Evolutionary conservation across 208 protist genomes (phyloP).

Genomic region (Leptomonas pyrrhocoris): DNA sequence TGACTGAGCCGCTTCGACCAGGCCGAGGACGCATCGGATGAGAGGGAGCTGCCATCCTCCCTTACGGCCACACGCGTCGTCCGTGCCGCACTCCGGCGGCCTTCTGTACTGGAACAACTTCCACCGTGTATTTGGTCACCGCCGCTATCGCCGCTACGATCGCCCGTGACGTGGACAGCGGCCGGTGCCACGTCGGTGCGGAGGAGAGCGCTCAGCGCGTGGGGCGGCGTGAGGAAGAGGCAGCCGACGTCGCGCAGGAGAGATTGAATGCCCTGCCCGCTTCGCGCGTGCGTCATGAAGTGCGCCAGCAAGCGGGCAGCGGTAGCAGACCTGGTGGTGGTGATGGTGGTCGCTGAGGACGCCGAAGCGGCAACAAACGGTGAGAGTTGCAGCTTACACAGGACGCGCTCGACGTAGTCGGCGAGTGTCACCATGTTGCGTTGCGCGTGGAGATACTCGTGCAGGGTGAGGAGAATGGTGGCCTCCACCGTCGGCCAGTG

Average conservation of each 20-base stretch:
- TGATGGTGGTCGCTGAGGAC: not conserved
- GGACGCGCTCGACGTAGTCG: conserved; percentile 67
- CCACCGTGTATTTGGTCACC: not conserved
- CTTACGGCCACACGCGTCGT: too few species aligned
- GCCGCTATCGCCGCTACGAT: too few species aligned
- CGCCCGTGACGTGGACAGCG: too few species aligned
- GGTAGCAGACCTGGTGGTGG: not conserved
- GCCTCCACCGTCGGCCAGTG: conserved; percentile 41
- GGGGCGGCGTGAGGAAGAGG: conserved; percentile 54
- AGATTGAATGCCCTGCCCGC: conserved; percentile 26
- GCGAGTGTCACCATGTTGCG: conserved; percentile 62
- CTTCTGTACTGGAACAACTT: not conserved
- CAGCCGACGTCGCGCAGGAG: conserved; percentile 70
- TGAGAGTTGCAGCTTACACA: conserved; percentile 56
- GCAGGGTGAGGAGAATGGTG: conserved; percentile 58
- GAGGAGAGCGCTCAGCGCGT: conserved; percentile 24
- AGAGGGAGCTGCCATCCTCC: too few species aligned
- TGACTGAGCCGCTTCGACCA: conserved; percentile 27
- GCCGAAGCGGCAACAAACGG: not conserved
- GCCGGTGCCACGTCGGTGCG: not conserved
- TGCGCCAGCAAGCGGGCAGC: conserved; percentile 9
- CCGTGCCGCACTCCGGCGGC: not conserved
- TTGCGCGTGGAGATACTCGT: conserved; percentile 58
- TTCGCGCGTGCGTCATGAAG: conserved; percentile 25
- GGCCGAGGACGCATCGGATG: too few species aligned